Percentiles rank a stretch among this genome's conserved stretches.
These are phyloP conservation scores for Fraxinus platypoda DNA, from an alignment of 305 asterid species.

Conservation along the genomic window DNA sequence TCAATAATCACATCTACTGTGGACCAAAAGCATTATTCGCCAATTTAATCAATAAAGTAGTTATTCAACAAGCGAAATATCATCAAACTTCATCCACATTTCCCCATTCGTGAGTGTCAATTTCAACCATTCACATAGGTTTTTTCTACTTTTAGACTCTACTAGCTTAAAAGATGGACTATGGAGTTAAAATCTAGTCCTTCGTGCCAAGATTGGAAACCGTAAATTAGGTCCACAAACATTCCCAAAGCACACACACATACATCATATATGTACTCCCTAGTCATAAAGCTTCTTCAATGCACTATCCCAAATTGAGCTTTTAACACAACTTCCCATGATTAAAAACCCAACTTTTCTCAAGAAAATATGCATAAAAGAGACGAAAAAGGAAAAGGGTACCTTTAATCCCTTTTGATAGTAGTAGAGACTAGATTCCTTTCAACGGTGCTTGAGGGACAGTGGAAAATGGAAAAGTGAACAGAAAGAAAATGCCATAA, in stretches of 20 bases:
- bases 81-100: neutral
- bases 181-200: neutral
- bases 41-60: neutral
- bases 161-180: neutral
- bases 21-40: slow-evolving; percentile 37
- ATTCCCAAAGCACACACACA: neutral
- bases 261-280: neutral
- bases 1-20: slow-evolving; percentile 8
- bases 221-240: neutral
- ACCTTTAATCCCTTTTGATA: slow-evolving; percentile 12
- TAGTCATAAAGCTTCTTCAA: neutral
- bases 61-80: neutral
- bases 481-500: slow-evolving; percentile 32
- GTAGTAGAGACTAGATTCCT: slow-evolving; percentile 21
- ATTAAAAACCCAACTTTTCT: neutral
- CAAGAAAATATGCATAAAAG: slow-evolving; percentile 7
- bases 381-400: slow-evolving; percentile 10
- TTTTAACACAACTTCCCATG: neutral
- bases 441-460: slow-evolving; percentile 30
- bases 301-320: neutral
- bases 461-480: neutral
- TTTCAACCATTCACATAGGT: neutral
- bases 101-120: neutral
- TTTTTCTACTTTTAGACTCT: neutral
- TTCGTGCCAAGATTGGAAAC: neutral